A percentile compares a stretch with the other conserved stretches of the same genome.
phyloP scores from a whole-genome alignment of 768 basidiomycete species.

The Fistulinella prunicolor region DNA sequence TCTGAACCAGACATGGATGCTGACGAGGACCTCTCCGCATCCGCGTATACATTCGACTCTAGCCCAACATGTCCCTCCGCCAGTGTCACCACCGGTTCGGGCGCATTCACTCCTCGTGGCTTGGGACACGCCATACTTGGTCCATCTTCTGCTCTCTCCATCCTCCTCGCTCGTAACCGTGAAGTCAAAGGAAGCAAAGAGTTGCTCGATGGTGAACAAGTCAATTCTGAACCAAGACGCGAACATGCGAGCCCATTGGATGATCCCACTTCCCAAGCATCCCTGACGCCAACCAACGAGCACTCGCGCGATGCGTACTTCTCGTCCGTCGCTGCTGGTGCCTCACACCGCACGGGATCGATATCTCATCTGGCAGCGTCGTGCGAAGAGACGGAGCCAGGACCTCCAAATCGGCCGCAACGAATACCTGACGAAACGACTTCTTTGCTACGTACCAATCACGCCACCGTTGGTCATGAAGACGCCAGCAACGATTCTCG shows the following conservation, averaged over 20 bases:
- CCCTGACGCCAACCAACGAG: conserved; percentile 23
- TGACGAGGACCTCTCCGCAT: conserved; percentile 26
- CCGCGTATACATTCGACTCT: conserved; percentile 30
- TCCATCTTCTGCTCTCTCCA: conserved; percentile 35
- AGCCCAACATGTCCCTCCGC: conserved; percentile 7
- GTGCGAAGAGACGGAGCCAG: background rate
- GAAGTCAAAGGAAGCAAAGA: conserved; percentile 2
- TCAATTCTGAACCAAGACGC: background rate
- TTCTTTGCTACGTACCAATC: conserved; percentile 15
- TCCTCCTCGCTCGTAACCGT: conserved; percentile 31
- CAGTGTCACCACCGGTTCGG: conserved; percentile 6
- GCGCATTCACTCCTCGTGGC: conserved; percentile 22
- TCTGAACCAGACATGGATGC: conserved; percentile 24
- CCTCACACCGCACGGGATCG: background rate
- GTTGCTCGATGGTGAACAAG: background rate
- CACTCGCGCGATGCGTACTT: conserved; percentile 1
- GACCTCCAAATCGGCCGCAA: background rate
- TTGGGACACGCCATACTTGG: conserved; percentile 18
- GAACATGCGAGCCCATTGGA: background rate
- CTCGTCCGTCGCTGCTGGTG: background rate
- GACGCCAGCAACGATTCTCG: background rate
- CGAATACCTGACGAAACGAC: conserved; percentile 18
- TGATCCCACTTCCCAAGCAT: conserved; percentile 12
- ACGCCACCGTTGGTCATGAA: conserved; percentile 1
- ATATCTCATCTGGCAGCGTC: background rate